These are phyloP conservation scores for Erythrophleum fordii DNA, from an alignment of 306 rosid genomes.

Conservation along the genomic window DNA sequence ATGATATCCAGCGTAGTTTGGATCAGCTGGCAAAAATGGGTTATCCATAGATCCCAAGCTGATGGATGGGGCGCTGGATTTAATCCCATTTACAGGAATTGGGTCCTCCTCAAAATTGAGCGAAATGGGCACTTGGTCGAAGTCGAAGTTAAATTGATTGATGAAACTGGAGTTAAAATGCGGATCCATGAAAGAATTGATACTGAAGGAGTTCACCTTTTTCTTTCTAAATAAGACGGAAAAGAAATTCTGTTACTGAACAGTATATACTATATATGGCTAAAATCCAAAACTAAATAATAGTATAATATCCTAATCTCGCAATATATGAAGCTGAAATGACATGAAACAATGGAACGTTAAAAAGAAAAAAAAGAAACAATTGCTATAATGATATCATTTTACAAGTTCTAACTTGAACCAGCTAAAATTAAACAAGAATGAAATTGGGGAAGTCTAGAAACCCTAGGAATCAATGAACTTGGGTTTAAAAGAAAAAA, in stretches of 20 bases:
- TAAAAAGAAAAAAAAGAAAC: not conserved
- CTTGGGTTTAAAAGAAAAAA: not conserved
- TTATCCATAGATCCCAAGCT: conserved; percentile 37
- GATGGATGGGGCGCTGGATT: conserved; percentile 7
- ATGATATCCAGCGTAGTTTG: conserved; percentile 26
- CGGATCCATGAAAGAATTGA: conserved; percentile 43
- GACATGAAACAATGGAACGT: not conserved
- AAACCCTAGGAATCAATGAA: conserved; percentile 22
- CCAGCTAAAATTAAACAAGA: not conserved
- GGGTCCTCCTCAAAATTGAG: conserved; percentile 36
- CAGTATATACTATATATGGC: not conserved
- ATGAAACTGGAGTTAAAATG: conserved; percentile 30
- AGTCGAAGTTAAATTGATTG: conserved; percentile 16
- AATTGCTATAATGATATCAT: not conserved
- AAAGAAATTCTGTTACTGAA: not conserved
- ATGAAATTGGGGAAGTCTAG: not conserved
- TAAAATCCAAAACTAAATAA: not conserved
- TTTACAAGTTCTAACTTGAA: not conserved
- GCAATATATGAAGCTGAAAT: not conserved
- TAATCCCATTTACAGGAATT: conserved; percentile 10
- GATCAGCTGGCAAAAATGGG: conserved; percentile 32
- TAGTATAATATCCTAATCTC: not conserved
- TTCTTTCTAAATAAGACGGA: not conserved
- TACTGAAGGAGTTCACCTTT: not conserved
- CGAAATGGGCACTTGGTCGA: conserved; percentile 10